These are phyloP conservation scores for Rhizopogon rudus DNA, from an alignment of 768 basidiomycete genomes.

Conservation along the genomic window DNA sequence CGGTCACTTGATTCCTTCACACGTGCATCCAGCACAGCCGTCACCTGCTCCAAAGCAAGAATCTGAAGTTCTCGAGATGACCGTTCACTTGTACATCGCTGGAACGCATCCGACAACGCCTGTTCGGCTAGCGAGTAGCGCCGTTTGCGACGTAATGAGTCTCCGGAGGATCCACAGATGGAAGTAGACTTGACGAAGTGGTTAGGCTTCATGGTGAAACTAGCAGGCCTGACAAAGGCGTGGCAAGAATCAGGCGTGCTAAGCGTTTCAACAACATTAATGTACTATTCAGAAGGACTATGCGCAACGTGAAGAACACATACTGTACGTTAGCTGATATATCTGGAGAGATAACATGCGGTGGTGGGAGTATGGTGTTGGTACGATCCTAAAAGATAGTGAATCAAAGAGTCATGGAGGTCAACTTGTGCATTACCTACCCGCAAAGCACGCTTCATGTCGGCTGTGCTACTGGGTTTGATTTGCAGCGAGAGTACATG, in stretches of 20 bases:
- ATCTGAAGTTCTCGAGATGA: constrained; percentile 44
- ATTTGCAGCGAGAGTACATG: constrained; percentile 11
- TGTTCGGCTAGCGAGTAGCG: constrained; percentile 44
- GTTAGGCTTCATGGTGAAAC: constrained; percentile 6
- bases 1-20: constrained; percentile 41
- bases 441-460: constrained; percentile 10
- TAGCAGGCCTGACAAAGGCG: constrained; percentile 6
- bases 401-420: not conserved
- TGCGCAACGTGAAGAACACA: constrained; percentile 15
- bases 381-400: constrained; percentile 15
- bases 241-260: constrained; percentile 18
- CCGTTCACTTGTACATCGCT: constrained; percentile 27
- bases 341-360: constrained; percentile 2
- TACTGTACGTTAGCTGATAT: constrained; percentile 10
- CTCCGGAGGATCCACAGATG: constrained; percentile 23
- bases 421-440: not conserved
- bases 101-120: constrained; percentile 32
- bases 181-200: constrained; percentile 10
- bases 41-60: constrained; percentile 39
- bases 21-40: constrained; percentile 36
- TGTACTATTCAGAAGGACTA: not conserved
- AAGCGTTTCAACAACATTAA: not conserved
- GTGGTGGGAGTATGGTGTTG: constrained; percentile 10
- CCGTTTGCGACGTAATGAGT: constrained; percentile 24
- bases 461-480: constrained; percentile 7